These are phyloP conservation scores for Gelatoporia subvermispora DNA, from an alignment of 768 basidiomycete genomes.

Conservation along the genomic window DNA sequence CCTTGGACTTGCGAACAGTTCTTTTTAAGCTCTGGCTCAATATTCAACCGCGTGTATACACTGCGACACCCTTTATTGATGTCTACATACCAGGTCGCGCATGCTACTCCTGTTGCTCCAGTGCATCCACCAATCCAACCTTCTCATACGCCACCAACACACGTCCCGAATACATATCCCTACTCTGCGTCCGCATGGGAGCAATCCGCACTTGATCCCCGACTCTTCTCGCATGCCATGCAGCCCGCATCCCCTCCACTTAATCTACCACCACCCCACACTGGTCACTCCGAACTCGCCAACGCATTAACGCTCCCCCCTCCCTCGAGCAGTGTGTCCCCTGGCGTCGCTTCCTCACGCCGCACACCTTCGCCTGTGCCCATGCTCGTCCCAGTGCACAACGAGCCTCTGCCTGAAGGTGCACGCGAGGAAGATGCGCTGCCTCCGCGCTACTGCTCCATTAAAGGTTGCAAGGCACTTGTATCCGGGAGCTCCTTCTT, in stretches of 20 bases:
- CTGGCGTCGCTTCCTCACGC: neutral
- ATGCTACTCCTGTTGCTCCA: neutral
- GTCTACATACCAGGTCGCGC: no score
- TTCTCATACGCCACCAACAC: slow-evolving; percentile 2
- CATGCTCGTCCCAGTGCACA: neutral
- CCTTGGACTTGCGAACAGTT: no score
- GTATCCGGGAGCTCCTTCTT: slow-evolving; percentile 33
- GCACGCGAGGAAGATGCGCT: slow-evolving; percentile 1
- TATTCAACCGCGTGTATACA: no score
- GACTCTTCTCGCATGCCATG: slow-evolving; percentile 23
- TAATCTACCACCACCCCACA: no score
- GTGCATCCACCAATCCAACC: slow-evolving; percentile 3
- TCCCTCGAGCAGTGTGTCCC: neutral
- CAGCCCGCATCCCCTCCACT: no score
- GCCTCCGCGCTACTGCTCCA: slow-evolving; percentile 40
- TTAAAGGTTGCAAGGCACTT: slow-evolving; percentile 48
- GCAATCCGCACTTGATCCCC: slow-evolving; percentile 25
- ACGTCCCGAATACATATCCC: neutral
- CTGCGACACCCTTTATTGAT: no score
- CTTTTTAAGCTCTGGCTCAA: no score
- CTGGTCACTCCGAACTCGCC: slow-evolving; percentile 38
- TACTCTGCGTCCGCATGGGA: slow-evolving; percentile 11
- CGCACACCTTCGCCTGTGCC: neutral
- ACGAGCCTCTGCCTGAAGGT: neutral
- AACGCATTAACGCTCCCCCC: slow-evolving; percentile 37